Percentiles rank a stretch among this genome's conserved stretches.
These are phyloP conservation scores for Phytophthora capsici DNA, from an alignment of 352 stramenopile genomes.

Conservation along the genomic window DNA sequence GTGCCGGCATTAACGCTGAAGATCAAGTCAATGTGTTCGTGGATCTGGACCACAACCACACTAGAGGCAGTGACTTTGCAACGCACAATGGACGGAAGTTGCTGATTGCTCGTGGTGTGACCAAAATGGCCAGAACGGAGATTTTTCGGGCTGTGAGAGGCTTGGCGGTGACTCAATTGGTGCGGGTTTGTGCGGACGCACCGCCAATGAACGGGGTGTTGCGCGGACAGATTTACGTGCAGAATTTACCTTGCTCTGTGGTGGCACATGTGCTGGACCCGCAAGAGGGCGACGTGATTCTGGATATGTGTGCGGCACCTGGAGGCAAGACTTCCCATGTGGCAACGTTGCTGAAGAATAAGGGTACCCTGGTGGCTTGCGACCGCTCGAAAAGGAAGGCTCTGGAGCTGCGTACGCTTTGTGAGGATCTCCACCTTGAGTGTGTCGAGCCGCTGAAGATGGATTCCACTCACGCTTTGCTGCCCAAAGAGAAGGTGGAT, in stretches of 20 bases:
- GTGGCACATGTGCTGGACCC: conserved; percentile 92
- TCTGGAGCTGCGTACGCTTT: conserved; percentile 78
- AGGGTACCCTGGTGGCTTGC: conserved; percentile 84
- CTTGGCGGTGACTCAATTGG: conserved; percentile 65
- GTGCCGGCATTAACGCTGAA: conserved; percentile 78
- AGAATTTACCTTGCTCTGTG: conserved; percentile 94
- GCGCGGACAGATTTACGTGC: conserved; percentile 85
- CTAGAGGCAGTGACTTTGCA: conserved; percentile 69
- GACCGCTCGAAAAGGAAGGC: conserved; percentile 93
- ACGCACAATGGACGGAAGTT: conserved; percentile 85
- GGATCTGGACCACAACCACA: conserved; percentile 82
- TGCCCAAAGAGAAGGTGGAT: conserved; percentile 51
- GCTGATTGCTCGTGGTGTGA: conserved; percentile 74
- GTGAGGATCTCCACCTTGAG: conserved; percentile 66
- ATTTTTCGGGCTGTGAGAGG: conserved; percentile 77
- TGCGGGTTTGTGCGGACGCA: conserved; percentile 81
- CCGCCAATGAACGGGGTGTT: conserved; percentile 92
- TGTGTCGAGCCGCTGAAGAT: conserved; percentile 69
- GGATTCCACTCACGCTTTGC: conserved; percentile 90
- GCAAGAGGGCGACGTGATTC: conserved; percentile 82
- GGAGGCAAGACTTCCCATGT: conserved; percentile 95
- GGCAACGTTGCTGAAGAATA: conserved; percentile 91
- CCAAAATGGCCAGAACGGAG: conserved; percentile 77
- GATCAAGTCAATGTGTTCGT: conserved; percentile 89
- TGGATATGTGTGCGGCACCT: conserved; percentile 95